Evolutionary conservation across 2,329 filamentous ascomycete species (phyloP), one percentile per base, ranked within the genome.

Genomic region (Ophiostoma himal-ulmi): DNA sequence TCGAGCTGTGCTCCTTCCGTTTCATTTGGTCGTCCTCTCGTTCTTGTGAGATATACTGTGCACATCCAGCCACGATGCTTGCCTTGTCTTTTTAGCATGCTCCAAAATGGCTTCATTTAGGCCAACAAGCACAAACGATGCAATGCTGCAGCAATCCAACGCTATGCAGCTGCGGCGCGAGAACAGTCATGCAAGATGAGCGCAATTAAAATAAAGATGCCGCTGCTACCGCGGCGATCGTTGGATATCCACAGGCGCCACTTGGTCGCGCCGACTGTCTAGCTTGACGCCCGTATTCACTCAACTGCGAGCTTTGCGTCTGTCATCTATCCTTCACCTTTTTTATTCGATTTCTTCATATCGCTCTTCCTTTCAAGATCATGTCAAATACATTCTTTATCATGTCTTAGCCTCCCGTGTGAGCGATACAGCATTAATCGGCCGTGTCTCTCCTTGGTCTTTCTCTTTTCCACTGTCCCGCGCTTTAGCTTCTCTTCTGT

Each of bases 201-300:
- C 36, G 37, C 22, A 66, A 41, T 17, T 11, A 39, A 22, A n/a
- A 17, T 37, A 22, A 36, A 66, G 36, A 26, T 67, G 65, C 65
- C 65, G 65, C 37, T 48, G 65, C 65, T 41, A 41, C 67, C 67
- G 30, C 34, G 26, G 30, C 41, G 44, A 68, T 52, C 44, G 30
- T 30, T 30, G 17, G 44, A 34, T 22, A 22, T 22, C 67, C 30
- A 34, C 41, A 68, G 20, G 67, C 48, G 67, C 67, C 67, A 68
- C 67, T 57, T 57, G 67, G 48, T 20, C 48, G 67, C 67, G 67
- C 48, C 20, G 48, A 39, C 39, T 37, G 26, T 34, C 66, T 11
- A 30, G 39, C 26, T 14, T 36, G 41, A 44, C 39, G 65, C 65
- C 66, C 39, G 39, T 52, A 52, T 52, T 36, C 41, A 36, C 66